These are phyloP conservation scores for Biscogniauxia mediterranea DNA, from an alignment of 2,329 filamentous ascomycete species.

Conservation along the genomic window DNA sequence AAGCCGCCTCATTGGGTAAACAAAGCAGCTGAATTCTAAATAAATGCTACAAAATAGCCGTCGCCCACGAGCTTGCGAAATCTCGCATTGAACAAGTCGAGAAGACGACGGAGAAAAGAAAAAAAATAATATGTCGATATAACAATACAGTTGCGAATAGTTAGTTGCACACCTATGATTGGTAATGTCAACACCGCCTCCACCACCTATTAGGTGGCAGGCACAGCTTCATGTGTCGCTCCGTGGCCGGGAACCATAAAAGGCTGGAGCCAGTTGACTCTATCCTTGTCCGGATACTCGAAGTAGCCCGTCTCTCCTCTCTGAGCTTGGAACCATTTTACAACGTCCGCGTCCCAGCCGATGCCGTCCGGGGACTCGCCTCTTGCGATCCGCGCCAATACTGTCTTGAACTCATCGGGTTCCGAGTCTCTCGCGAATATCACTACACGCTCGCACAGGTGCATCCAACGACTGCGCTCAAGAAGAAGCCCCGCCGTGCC, in stretches of 20 bases:
- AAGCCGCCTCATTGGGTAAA: no score
- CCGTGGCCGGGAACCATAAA: constrained; percentile 21
- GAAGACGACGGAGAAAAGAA: no score
- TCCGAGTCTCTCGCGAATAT: constrained; percentile 39
- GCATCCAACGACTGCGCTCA: constrained; percentile 11
- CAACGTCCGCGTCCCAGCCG: neutral
- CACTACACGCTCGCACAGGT: constrained; percentile 9
- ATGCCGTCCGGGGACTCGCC: neutral
- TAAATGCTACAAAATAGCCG: no score
- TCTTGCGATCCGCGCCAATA: neutral
- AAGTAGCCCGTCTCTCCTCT: constrained; percentile 7
- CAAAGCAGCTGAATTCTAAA: no score
- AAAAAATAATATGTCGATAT: no score
- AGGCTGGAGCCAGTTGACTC: constrained; percentile 16
- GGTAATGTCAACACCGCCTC: neutral
- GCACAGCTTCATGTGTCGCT: constrained; percentile 8
- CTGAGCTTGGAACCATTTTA: constrained; percentile 8
- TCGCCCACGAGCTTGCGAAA: no score
- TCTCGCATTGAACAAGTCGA: no score
- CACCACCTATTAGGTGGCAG: neutral
- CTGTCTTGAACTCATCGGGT: neutral
- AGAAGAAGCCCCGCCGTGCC: neutral
- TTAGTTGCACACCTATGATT: no score
- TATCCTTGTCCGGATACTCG: constrained; percentile 44
- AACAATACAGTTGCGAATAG: no score